A percentile compares a stretch with the other conserved stretches of the same genome.
Conservation (phyloP, 257 asterid genomes). For the Capsicum baccatum region DNA sequence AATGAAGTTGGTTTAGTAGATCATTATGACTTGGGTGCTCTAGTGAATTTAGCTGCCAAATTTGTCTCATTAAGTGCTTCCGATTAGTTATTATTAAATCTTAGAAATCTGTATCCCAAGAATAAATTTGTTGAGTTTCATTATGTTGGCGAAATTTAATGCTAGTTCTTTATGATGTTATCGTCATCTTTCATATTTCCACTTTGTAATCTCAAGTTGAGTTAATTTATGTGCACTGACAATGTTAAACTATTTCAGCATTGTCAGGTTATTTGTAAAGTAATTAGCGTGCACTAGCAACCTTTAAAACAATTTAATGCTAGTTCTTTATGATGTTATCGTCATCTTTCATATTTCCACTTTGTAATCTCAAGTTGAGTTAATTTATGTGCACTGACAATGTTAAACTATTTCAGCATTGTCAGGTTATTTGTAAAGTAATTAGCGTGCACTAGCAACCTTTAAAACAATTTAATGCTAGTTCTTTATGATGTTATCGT, state of each 20-base stretch:
- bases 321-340: background rate
- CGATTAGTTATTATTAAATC: constrained; percentile 10
- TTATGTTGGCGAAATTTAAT: background rate
- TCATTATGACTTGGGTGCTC: constrained; percentile 14
- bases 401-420: too few species aligned
- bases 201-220: background rate
- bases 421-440: too few species aligned
- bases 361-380: background rate
- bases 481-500: background rate
- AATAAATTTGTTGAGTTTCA: background rate
- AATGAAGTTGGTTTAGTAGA: background rate
- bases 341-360: background rate
- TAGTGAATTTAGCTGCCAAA: constrained; percentile 15
- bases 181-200: background rate
- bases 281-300: too few species aligned
- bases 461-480: background rate
- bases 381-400: background rate
- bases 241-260: too few species aligned
- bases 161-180: background rate
- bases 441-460: too few species aligned
- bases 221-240: background rate
- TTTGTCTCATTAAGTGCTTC: constrained; percentile 4
- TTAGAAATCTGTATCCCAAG: constrained; percentile 1
- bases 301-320: background rate
- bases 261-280: too few species aligned